Base-by-base conservation (phyloP, 2,329 filamentous ascomycete species). In the Phialophora tarda region DNA sequence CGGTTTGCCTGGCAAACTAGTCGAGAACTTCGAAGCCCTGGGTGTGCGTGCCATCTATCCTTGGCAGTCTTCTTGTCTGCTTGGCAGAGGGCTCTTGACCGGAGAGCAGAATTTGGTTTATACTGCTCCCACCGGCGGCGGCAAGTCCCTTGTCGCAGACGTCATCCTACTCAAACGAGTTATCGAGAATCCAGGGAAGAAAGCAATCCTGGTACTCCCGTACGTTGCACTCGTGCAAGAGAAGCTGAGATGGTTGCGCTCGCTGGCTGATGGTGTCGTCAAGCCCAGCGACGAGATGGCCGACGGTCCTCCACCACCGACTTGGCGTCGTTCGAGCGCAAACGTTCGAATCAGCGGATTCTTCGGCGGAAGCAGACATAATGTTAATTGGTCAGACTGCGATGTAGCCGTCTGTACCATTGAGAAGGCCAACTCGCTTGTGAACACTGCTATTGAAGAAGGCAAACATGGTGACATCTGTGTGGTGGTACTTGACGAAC, bases 151-250 rank as follows among this genome's bases (percentile, higher is more conserved):
- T 12, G 89, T 92, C 55, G 90, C 90, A 4, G 84, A 86, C 74
- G 85, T 93, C 30, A 79, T 93, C 59, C 90, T 93, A 86, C 79
- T 93, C 61, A 92, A 89, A 74, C 84, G 85, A 66, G 81, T 93
- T 24, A 80, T 92, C n/a, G 83, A 86, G 51, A 82, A 88, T 54
- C 84, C 85, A 1, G 81, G 81, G 23, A 83, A 86, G 64, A 93
- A 92, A 71, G 89, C 89, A 2, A 83, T 93, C 12, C 79, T 93
- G 21, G 87, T 93, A 23, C 81, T 93, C 21, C 91, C 91, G 0
- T 93, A 92, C 77, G 89, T 93, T 70, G 90, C 91, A 21, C 83
- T 93, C 2, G 91, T 93, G 0, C 90, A 93, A 74, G 91, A 93
- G 76, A 93, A 93, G 75, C 84, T 91, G 34, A 86, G 87, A 62